phyloP scores from a whole-genome alignment of 208 protist genomes.

The Trypanosoma lewisi region DNA sequence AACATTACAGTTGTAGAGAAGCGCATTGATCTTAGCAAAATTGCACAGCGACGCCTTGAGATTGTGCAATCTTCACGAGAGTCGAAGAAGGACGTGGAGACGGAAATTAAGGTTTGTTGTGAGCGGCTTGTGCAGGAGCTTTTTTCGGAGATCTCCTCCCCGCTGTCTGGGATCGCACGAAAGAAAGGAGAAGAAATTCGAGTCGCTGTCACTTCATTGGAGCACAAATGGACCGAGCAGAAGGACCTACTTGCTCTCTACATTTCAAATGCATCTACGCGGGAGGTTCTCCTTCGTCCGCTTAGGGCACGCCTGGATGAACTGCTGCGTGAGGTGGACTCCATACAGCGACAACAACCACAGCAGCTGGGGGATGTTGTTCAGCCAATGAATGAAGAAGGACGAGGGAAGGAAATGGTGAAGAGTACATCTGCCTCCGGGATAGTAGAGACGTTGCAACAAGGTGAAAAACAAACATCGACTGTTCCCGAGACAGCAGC shows the following conservation, averaged over 20 bases:
- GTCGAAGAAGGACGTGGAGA: slow-evolving; percentile 80
- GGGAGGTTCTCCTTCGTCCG: slow-evolving; percentile 24
- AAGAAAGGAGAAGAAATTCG: slow-evolving; percentile 35
- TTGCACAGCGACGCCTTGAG: slow-evolving; percentile 56
- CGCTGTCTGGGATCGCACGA: slow-evolving; percentile 48
- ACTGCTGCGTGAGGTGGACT: slow-evolving; percentile 15
- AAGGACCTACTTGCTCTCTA: slow-evolving; percentile 12
- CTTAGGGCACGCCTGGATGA: slow-evolving; percentile 26
- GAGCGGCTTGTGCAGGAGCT: slow-evolving; percentile 62
- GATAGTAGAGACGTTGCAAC: background rate
- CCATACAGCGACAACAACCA: slow-evolving; percentile 7
- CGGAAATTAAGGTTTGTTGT: slow-evolving; percentile 54
- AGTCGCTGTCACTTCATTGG: slow-evolving; percentile 1
- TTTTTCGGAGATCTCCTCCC: slow-evolving; percentile 41
- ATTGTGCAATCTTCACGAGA: slow-evolving; percentile 82
- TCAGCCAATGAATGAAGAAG: background rate
- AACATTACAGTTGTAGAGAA: slow-evolving; percentile 85
- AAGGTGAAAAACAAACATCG: background rate
- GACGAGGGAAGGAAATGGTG: background rate
- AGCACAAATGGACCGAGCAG: slow-evolving; percentile 1
- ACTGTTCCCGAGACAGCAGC: background rate
- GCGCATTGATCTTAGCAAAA: slow-evolving; percentile 57
- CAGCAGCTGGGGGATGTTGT: background rate
- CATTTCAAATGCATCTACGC: slow-evolving; percentile 12
- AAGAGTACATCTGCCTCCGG: background rate